phyloP scores from a whole-genome alignment of 2,329 filamentous ascomycete genomes.

The Fusarium sp. region DNA sequence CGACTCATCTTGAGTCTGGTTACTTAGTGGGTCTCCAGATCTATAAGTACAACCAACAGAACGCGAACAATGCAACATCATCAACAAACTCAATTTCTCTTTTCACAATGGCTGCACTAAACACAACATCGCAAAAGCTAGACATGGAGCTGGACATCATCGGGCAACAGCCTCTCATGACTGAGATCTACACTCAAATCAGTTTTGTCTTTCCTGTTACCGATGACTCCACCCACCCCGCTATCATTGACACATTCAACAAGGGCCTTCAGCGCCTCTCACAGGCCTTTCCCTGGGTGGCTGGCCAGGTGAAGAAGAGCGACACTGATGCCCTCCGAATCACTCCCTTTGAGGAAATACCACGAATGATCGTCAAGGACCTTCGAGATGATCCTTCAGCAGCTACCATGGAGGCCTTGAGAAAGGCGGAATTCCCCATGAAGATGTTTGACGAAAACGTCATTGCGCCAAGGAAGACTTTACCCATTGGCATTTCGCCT shows the following conservation, averaged over 20 bases:
- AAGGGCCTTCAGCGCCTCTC: slow-evolving; percentile 55
- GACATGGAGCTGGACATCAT: background rate
- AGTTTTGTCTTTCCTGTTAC: background rate
- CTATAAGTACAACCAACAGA: background rate
- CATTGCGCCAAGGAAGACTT: background rate
- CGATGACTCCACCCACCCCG: background rate
- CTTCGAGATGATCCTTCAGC: slow-evolving; percentile 50
- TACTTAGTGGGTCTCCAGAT: background rate
- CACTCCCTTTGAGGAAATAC: slow-evolving; percentile 46
- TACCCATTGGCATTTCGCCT: background rate
- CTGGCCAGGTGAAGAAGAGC: slow-evolving; percentile 56
- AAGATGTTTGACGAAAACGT: slow-evolving; percentile 56
- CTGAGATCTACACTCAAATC: background rate
- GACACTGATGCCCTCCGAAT: slow-evolving; percentile 55
- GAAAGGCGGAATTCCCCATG: slow-evolving; percentile 57
- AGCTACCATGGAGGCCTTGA: slow-evolving; percentile 54
- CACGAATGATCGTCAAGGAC: slow-evolving; percentile 57
- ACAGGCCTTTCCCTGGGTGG: slow-evolving; percentile 58
- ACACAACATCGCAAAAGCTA: background rate
- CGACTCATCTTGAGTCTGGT: background rate
- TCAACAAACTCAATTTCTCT: background rate
- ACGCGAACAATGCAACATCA: background rate
- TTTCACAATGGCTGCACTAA: background rate
- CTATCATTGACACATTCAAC: background rate
- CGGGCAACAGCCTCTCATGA: background rate